A percentile compares a stretch with the other conserved stretches of the same genome.
Evolutionary conservation across 495 filamentous ascomycete genomes (phyloP).

Genomic region (Geoglossum glabrum): DNA sequence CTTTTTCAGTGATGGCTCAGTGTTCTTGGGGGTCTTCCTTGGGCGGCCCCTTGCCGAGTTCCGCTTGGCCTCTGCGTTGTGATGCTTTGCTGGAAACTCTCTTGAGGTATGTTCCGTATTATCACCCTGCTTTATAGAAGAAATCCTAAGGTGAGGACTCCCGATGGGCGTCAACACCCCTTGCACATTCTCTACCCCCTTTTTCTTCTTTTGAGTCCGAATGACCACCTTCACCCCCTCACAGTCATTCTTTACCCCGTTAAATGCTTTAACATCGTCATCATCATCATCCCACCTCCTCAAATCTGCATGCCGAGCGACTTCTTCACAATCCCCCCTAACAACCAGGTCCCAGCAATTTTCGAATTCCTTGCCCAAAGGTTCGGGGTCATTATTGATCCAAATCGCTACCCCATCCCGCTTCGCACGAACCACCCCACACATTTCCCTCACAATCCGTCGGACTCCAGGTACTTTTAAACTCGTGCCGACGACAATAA

Average conservation of each 20-base stretch:
- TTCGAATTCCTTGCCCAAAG: slow-evolving; percentile 64
- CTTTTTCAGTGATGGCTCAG: neutral
- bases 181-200: neutral
- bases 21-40: neutral
- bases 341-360: slow-evolving; percentile 85
- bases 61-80: neutral
- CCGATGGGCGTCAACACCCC: neutral
- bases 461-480: slow-evolving; percentile 85
- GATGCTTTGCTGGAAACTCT: neutral
- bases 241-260: neutral
- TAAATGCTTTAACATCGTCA: neutral
- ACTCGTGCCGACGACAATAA: slow-evolving; percentile 88
- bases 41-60: neutral
- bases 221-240: neutral
- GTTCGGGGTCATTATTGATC: slow-evolving; percentile 77
- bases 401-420: slow-evolving; percentile 83
- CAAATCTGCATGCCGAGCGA: slow-evolving; percentile 30
- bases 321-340: slow-evolving; percentile 67
- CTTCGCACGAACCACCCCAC: slow-evolving; percentile 51
- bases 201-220: neutral
- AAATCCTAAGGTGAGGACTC: neutral
- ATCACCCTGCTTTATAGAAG: neutral
- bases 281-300: slow-evolving; percentile 1
- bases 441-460: slow-evolving; percentile 79
- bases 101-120: neutral